phyloP scores from a whole-genome alignment of 768 basidiomycete genomes.

The Lepiota subincarnata region DNA sequence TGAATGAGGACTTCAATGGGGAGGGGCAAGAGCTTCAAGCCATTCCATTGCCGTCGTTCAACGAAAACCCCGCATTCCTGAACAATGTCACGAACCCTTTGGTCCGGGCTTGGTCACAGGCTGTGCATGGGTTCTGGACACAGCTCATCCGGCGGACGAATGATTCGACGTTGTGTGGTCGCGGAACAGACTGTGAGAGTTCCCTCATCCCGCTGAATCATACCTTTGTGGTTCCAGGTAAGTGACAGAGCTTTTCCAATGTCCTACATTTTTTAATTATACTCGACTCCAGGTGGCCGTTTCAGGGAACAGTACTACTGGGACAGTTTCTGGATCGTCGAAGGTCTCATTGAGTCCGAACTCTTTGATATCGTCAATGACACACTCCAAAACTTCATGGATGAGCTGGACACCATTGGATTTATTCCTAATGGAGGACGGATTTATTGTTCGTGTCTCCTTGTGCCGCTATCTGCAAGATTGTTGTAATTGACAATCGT shows the following conservation, averaged over 20 bases:
- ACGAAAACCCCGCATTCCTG: constrained; percentile 59
- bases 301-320: constrained; percentile 82
- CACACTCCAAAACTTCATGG: constrained; percentile 93
- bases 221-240: constrained; percentile 87
- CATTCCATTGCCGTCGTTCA: constrained; percentile 58
- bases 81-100: constrained; percentile 66
- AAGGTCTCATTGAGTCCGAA: constrained; percentile 81
- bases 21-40: constrained; percentile 83
- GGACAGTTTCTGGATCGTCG: constrained; percentile 80
- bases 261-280: neutral
- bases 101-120: constrained; percentile 65
- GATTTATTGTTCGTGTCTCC: constrained; percentile 64
- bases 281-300: constrained; percentile 42
- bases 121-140: constrained; percentile 86
- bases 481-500: neutral
- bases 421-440: constrained; percentile 95
- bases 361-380: constrained; percentile 69
- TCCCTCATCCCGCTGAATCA: constrained; percentile 87
- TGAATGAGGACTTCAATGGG: constrained; percentile 72
- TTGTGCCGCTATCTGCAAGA: neutral
- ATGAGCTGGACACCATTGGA: constrained; percentile 76
- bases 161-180: constrained; percentile 56
- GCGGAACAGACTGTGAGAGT: constrained; percentile 65
- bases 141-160: constrained; percentile 78
- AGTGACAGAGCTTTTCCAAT: constrained; percentile 17